phyloP scores from a whole-genome alignment of 73 alveolate genomes.

The Paraurostyla sp. region DNA sequence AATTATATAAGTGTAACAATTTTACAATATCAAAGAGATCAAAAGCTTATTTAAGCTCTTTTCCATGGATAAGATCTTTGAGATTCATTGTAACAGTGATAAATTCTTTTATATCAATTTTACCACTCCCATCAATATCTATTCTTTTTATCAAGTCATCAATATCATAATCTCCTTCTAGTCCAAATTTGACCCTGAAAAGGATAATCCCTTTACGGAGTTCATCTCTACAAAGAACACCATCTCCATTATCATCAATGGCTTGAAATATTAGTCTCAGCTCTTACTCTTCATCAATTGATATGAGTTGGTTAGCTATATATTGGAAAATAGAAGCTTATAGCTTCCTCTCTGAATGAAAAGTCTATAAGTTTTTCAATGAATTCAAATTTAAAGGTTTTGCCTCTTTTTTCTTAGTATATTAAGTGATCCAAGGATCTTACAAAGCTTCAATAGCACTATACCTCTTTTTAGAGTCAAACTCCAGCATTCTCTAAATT shows the following conservation, averaged over 20 bases:
- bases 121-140: conserved; percentile 86
- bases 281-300: conserved; percentile 71
- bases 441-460: conserved; percentile 73
- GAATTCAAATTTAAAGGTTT: background rate
- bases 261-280: conserved; percentile 73
- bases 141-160: conserved; percentile 74
- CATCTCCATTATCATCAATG: conserved; percentile 89
- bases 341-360: conserved; percentile 49
- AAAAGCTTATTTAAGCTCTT: conserved; percentile 75
- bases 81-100: conserved; percentile 81
- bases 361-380: conserved; percentile 30
- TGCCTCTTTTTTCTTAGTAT: background rate
- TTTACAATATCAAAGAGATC: conserved; percentile 80
- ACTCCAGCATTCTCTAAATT: conserved; percentile 67
- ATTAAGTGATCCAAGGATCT: conserved; percentile 75
- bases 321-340: conserved; percentile 48
- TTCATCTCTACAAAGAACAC: conserved; percentile 85
- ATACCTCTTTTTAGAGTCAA: conserved; percentile 73
- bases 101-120: conserved; percentile 85
- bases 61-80: conserved; percentile 67
- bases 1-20: background rate
- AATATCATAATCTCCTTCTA: conserved; percentile 67
- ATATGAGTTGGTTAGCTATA: conserved; percentile 28
- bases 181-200: conserved; percentile 50
- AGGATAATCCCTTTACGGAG: conserved; percentile 86